Base-by-base conservation (phyloP, 179 eudicot species). In the Silene noctiflora region DNA sequence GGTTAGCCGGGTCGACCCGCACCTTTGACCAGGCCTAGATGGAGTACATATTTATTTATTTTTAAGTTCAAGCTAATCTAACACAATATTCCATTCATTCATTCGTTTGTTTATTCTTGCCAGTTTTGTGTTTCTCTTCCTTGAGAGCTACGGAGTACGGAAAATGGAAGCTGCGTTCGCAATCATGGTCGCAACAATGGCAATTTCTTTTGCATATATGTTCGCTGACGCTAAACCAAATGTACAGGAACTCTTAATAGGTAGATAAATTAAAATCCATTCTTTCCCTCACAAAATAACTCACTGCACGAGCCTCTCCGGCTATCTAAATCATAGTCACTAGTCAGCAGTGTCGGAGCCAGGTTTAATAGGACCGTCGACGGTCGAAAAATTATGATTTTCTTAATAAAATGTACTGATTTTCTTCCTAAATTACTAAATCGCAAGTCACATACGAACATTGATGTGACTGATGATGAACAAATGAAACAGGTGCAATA, bases 81-180 rank as follows among this genome's bases (percentile, higher is more conserved):
- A 6, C 20, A 21, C 6, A 35, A 24, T 9, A 63, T 22, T 22
- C 0, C 17, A 13, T 12, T 22, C 2, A 63, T 24, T 22, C 1
- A 16, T 12, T 3, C 0, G 6, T 53, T 16, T 53, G 6, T 53
- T 53, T 53, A 31, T 14, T 73, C 31, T 12, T 60, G 70, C 48
- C 95, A 94, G 98, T 77, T 94, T 94, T 77, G 80, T 94, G 75
- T 92, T 94, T 76, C 74, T 94, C 14, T 86, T 92, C 78, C 93
- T 94, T 71, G 98, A 94, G 86, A 92, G 89, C 86, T 94, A 91
- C 73, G 97, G 97, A 51, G 97, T 93, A 75, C 85, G 99, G 77
- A 95, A 95, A 73, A 72, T 92, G 62, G 99, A 95, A 86, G 99
- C 91, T 4, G 89, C 90, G 62, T 95, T 95, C 76, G 99, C 99